Percentiles rank a stretch among this genome's conserved stretches.
These are phyloP conservation scores for Stenocarpella maydis DNA, from an alignment of 2,329 filamentous ascomycete species.

Conservation along the genomic window DNA sequence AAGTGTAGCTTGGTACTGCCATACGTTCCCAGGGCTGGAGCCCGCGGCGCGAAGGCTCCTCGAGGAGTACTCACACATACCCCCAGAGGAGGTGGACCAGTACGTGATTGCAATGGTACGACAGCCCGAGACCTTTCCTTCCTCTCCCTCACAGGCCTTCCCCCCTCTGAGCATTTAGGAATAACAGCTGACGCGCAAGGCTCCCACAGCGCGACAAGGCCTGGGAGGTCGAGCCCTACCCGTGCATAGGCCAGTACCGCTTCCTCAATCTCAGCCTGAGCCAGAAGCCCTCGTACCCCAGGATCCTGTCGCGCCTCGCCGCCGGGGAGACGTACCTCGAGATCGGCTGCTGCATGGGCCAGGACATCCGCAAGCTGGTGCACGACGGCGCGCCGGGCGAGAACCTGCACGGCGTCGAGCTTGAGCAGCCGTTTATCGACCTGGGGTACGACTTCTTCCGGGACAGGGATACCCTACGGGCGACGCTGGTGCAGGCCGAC, in stretches of 20 bases:
- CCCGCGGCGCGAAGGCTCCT: conserved; percentile 37
- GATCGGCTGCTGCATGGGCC: conserved; percentile 54
- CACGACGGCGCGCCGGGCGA: conserved; percentile 48
- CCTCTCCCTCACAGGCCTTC: neutral
- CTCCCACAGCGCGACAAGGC: conserved; percentile 46
- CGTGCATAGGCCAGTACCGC: conserved; percentile 49
- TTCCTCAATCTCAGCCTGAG: conserved; percentile 49
- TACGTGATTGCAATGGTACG: conserved; percentile 38
- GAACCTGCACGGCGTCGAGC: conserved; percentile 50
- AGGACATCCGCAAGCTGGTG: conserved; percentile 54
- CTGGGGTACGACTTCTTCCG: conserved; percentile 48
- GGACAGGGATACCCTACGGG: conserved; percentile 40
- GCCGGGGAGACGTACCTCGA: conserved; percentile 46
- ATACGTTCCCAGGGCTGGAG: neutral
- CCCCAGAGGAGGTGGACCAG: conserved; percentile 37
- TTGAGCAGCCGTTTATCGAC: conserved; percentile 44
- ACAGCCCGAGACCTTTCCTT: neutral
- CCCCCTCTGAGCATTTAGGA: no score
- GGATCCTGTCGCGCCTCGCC: conserved; percentile 42
- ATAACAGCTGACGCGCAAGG: neutral
- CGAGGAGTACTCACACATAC: conserved; percentile 38
- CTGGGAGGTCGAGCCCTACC: conserved; percentile 48
- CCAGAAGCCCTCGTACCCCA: conserved; percentile 42
- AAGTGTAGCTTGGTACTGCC: conserved; percentile 29
- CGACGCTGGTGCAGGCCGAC: conserved; percentile 39